A percentile compares a stretch with the other conserved stretches of the same genome.
Evolutionary conservation across 257 asterid genomes (phyloP).

Genomic region (Penstemon newberryi): DNA sequence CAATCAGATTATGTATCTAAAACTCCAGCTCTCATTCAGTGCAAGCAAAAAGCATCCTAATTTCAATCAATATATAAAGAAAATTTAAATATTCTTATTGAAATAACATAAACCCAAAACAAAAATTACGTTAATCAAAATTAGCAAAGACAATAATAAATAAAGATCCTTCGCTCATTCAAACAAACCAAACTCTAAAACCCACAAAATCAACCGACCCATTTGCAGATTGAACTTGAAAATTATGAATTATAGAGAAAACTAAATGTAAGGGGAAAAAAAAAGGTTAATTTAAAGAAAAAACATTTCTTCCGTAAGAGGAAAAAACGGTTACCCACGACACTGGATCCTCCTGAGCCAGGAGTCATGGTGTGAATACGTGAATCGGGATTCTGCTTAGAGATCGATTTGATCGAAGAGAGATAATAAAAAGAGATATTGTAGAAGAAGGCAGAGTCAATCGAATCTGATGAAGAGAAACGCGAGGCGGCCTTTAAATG

Average conservation of each 20-base stretch:
- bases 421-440: not conserved
- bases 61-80: not conserved
- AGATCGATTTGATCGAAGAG: constrained; percentile 39
- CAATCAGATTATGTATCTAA: not conserved
- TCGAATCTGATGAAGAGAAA: constrained; percentile 7
- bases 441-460: constrained; percentile 16
- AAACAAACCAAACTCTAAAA: not conserved
- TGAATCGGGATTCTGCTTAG: constrained; percentile 20
- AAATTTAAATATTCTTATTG: not conserved
- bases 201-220: constrained; percentile 2
- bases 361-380: constrained; percentile 49
- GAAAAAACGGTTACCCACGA: constrained; percentile 48
- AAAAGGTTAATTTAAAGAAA: not conserved
- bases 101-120: not conserved
- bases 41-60: not conserved
- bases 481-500: not conserved
- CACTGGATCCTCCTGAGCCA: constrained; percentile 78
- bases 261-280: not conserved
- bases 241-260: not conserved
- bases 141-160: not conserved
- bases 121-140: constrained; percentile 1
- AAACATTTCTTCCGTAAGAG: not conserved
- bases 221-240: not conserved
- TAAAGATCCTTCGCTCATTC: constrained; percentile 5
- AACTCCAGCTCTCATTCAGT: not conserved